phyloP scores from a whole-genome alignment of 768 basidiomycete genomes.

The Amanita fuliginea region DNA sequence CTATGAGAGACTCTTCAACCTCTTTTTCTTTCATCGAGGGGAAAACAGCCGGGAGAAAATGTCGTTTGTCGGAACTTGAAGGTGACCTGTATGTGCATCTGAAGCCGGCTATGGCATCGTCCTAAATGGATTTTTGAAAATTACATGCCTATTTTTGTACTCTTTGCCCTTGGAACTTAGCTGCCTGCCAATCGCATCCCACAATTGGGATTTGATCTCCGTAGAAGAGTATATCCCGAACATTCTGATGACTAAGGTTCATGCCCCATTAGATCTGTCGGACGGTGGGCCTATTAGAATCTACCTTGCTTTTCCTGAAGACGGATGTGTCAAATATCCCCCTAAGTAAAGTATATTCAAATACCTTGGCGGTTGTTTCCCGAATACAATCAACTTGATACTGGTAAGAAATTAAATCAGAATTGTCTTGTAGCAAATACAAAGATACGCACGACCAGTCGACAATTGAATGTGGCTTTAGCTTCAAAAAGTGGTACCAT shows the following conservation, averaged over 20 bases:
- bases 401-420: slow-evolving; percentile 14
- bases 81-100: slow-evolving; percentile 37
- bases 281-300: neutral
- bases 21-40: slow-evolving; percentile 23
- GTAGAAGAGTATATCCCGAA: slow-evolving; percentile 30
- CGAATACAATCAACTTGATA: slow-evolving; percentile 39
- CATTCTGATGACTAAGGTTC: slow-evolving; percentile 20
- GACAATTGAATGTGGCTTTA: slow-evolving; percentile 44
- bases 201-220: slow-evolving; percentile 24
- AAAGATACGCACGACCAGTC: slow-evolving; percentile 32
- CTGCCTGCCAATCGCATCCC: slow-evolving; percentile 27
- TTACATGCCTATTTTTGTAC: slow-evolving; percentile 37
- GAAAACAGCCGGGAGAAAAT: slow-evolving; percentile 43
- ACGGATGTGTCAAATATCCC: neutral
- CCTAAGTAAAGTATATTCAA: neutral
- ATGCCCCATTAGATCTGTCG: neutral
- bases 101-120: slow-evolving; percentile 2
- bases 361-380: slow-evolving; percentile 21
- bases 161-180: slow-evolving; percentile 32
- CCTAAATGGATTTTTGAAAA: neutral
- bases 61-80: slow-evolving; percentile 23
- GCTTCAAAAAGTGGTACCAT: slow-evolving; percentile 59
- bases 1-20: slow-evolving; percentile 12
- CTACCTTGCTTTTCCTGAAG: slow-evolving; percentile 19
- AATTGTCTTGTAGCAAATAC: neutral